Evolutionary conservation across 257 asterid species (phyloP).

Genomic region (Nicotiana tabacum): DNA sequence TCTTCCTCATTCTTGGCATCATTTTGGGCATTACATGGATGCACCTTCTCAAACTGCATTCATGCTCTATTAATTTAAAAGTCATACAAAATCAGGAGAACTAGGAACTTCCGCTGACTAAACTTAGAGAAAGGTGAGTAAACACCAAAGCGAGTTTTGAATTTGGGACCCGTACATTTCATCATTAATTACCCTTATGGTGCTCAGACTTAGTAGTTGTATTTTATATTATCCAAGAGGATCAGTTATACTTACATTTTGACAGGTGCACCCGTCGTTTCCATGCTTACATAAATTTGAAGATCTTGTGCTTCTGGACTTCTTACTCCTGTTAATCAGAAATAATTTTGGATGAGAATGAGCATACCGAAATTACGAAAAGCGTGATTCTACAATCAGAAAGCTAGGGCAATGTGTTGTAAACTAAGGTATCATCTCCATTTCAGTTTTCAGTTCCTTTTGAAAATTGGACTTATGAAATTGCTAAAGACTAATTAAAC

Average conservation of each 20-base stretch:
- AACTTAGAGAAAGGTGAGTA: neutral
- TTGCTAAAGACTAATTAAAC: neutral
- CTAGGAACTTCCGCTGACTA: constrained; percentile 1
- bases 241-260: constrained; percentile 30
- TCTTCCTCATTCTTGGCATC: constrained; percentile 12
- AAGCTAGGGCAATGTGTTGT: neutral
- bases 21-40: constrained; percentile 16
- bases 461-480: neutral
- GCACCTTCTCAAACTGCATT: constrained; percentile 34
- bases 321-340: constrained; percentile 24
- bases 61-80: constrained; percentile 13
- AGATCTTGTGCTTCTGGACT: constrained; percentile 25
- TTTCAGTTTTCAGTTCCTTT: neutral
- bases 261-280: constrained; percentile 16
- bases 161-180: no score
- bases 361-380: neutral
- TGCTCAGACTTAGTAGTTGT: neutral
- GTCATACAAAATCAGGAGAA: constrained; percentile 16
- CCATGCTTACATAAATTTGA: constrained; percentile 12
- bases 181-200: no score
- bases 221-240: neutral
- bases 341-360: constrained; percentile 2
- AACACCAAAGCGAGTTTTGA: neutral
- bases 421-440: neutral
- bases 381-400: neutral